Base-by-base conservation (phyloP, 805 yeast species). In the Sugiyamaella americana region DNA sequence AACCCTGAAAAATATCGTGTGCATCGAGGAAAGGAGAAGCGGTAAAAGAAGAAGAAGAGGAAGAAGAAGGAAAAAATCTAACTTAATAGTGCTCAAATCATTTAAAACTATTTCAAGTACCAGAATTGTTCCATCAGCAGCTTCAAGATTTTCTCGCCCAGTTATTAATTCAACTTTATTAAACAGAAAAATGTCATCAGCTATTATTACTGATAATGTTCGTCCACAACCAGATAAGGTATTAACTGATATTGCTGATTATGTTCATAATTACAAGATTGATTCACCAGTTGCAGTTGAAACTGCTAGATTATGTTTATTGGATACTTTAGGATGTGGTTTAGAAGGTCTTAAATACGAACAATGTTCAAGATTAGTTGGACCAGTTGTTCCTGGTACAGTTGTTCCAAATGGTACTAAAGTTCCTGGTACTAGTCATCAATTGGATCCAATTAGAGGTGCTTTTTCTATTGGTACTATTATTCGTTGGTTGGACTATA, bases 301-400 rank as follows among this genome's bases (percentile, higher is more conserved):
- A 47, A 78, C 83, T 6, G 82, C 82, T 1, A 69, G 71, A 40
- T 64, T 75, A 22, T 78, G 82, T 58, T 61, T 78, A 37, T 60
- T 78, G 32, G 83, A 78, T 55, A 75, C 82, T 3, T 59, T 78
- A 23, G 83, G 83, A 4, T 77, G 82, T 58, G 82, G 82, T 18
- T 65, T 78, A 13, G 82, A 78, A 45, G 81, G 80, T 1, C 63
- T 78, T 53, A 73, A 75, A 60, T 74, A 75, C 61, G 66, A 66
- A 20, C 76, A 75, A 53, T 76, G 78, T 44, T 61, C 67, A 30
- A 60, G 65, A 18, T 62, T 78, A 37, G 69, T 78, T 50, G 73
- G 75, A 37, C 83, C 82, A 3, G 71, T 73, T n/a, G 79, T 77
- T 3, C 79, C 80, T 19, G 80, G 79, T 2, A 73, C 78, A 3